Evolutionary conservation across 106 monocot genomes (phyloP), one percentile per base, ranked within the genome.

Genomic region (Allium cepa): DNA sequence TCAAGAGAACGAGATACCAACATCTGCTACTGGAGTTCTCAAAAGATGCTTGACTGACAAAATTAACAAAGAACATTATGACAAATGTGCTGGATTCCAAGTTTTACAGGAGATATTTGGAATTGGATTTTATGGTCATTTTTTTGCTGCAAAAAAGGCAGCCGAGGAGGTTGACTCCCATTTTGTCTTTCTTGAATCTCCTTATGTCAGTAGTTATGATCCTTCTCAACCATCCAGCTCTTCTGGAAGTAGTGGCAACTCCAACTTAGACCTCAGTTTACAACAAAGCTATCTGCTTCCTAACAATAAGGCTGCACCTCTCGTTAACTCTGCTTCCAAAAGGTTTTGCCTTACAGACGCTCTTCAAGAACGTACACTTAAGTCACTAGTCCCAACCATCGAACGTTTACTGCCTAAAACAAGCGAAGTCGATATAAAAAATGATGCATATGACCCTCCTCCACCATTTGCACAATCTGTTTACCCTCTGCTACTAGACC

Each of bases 41-140:
- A 83, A 70, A 64, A 79, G 57, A 64, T 88, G 91, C 66, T 76
- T 95, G 45, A 67, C 75, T n/a, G 81, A 91, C 12, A 85, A 91
- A 66, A 60, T 84, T 50, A 78, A 81, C 52, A 95, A 78, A 75
- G 69, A 75, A 48, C 71, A 91, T 72, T 95, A 85, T 65, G 85
- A 91, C 26, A 88, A 75, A 62, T 70, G 88, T n/a, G 88, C 88
- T 13, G 85, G 88, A 15, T 85, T 67, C 68, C 64, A 88, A 59
- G 77, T 95, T 26, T 47, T 95, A 28, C 79, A 58, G 53, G 95
- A 85, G 75, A 88, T 95, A 60, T 95, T 95, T 66, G 91, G 91
- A 27, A 76, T 85, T 69, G 88, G 88, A 28, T 95, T 95, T 60
- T 84, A 83, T 78, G 95, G 95, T 53, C 83, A 88, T 78, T 64